Base-by-base conservation (phyloP, 2,329 filamentous ascomycete genomes). In the Leptosphaerulina australis region DNA sequence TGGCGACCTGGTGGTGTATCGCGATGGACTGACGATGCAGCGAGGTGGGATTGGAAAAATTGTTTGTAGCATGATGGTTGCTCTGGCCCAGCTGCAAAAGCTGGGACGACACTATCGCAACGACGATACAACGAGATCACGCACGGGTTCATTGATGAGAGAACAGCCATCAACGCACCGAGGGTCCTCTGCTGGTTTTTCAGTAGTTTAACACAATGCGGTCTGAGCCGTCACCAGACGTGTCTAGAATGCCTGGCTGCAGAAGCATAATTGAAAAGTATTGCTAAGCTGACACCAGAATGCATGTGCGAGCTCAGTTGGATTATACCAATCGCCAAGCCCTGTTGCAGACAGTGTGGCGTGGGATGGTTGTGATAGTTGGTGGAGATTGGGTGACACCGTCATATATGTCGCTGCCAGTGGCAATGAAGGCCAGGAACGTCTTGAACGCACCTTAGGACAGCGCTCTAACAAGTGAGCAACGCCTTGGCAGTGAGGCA, bases 41-140 rank as follows among this genome's bases (percentile, higher is more conserved):
- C 41, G 28, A 28, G 56, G 59, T n/a, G 67, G 65, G 2, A 39
- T 64, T 20, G 67, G 67, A 31, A 63, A 58, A 41, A 57, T 70
- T 17, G 55, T 68, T 5, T 66, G 65, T 44, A 57, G 64, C 21
- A 30, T 68, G 20, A 53, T 68, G 50, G 58, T 70, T n/a, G 58
- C 59, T 4, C 21, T 70, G 12, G 53, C 49, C 9, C 63, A 69
- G 31, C 58, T 66, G 38, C 64, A 64, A 40, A 66, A 59, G 52
- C 69, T 70, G 59, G 68, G 61, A 20, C 53, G 55, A 22, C 54
- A 63, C 21, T 62, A 63, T 15, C 52, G 44, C n/a, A 67, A 66
- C 34, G 28, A 46, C 26, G 41, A 46, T 21, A 37, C 39, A 20
- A 30, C 39, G 21, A 46, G 44, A 15, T 38, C 44, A 14, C 43